Evolutionary conservation across 2,329 filamentous ascomycete genomes (phyloP).

Genomic region (Cercospora nicotianae): DNA sequence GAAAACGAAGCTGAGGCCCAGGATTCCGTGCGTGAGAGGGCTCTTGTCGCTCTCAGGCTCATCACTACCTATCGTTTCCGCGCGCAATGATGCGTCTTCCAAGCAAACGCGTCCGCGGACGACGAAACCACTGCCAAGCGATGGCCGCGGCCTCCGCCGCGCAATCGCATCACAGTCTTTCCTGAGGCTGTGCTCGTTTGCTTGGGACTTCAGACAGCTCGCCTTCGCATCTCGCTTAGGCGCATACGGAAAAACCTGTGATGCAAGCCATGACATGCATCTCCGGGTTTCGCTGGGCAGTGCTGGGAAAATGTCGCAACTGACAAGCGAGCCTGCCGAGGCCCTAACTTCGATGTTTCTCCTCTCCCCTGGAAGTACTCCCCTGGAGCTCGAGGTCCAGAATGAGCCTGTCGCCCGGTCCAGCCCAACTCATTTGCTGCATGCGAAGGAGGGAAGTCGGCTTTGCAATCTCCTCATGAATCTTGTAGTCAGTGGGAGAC

Average conservation of each 20-base stretch:
- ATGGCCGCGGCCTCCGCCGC: not conserved
- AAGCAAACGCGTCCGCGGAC: not conserved
- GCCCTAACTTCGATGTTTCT: not conserved
- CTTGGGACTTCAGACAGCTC: not conserved
- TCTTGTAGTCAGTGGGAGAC: not conserved
- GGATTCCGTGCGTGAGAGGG: not conserved
- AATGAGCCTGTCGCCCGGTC: not conserved
- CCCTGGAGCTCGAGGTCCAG: not conserved
- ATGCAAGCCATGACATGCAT: not conserved
- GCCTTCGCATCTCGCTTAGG: not conserved
- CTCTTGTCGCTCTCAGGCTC: not conserved
- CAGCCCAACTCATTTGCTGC: not conserved
- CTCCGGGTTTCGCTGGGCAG: not conserved
- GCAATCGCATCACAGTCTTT: not conserved
- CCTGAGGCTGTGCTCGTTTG: not conserved
- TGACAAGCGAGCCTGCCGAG: not conserved
- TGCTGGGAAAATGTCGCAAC: not conserved
- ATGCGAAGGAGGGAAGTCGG: not conserved
- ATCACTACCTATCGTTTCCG: not conserved
- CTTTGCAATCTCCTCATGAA: not conserved
- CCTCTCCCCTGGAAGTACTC: not conserved
- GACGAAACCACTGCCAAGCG: not conserved
- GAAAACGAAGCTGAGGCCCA: slow-evolving; percentile 61
- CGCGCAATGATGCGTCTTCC: not conserved
- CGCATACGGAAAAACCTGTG: not conserved